Evolutionary conservation across 179 eudicot genomes (phyloP), one percentile per base, ranked within the genome.

Genomic region (Camellia oleifera): DNA sequence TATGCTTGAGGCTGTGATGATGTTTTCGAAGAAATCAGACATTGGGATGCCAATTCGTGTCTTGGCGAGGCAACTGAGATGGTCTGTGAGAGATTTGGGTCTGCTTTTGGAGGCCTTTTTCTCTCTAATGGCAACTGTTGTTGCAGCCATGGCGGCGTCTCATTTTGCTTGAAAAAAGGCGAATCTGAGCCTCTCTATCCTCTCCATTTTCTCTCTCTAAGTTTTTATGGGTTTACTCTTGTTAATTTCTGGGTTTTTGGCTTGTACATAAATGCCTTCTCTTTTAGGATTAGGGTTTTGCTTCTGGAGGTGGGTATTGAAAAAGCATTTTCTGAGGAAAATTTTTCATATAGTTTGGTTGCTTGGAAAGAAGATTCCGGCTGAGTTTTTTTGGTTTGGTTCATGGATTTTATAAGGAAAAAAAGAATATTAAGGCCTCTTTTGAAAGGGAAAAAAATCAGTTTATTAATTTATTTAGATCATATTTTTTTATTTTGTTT

Each of bases 151-250:
- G 76, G 72, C 72, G 79, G 63, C 40, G 60, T 12, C 60, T 9
- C 4, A 17, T 46, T 44, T 69, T 65, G 20, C 6, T 17, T 79
- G 82, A 79, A 13, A 56, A 73, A 82, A 82, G 75, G 79, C 84
- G 81, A 78, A 82, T 82, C 85, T 82, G 85, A 82, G 85, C 82
- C 81, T 20, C 71, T 4, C 46, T 4, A 1, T 2, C 4, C 73
- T 3, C 73, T 7, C 54, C 11, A 14, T 0, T 44, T 2, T 2
- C 52, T 58, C 1, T 15, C 17, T 60, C 52, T 76, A 82, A 15
- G 32, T 70, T 70, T 48, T n/a, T 50, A 7, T 8, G 8, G 58
- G 58, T 6, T 54, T 54, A 7, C 10, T 2, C 13, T 11, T 11
- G 11, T 11, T 54, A 12, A 54, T 54, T 54, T 54, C 10, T 54